Conservation (phyloP, 768 basidiomycete genomes). For the Amanita thiersii region DNA sequence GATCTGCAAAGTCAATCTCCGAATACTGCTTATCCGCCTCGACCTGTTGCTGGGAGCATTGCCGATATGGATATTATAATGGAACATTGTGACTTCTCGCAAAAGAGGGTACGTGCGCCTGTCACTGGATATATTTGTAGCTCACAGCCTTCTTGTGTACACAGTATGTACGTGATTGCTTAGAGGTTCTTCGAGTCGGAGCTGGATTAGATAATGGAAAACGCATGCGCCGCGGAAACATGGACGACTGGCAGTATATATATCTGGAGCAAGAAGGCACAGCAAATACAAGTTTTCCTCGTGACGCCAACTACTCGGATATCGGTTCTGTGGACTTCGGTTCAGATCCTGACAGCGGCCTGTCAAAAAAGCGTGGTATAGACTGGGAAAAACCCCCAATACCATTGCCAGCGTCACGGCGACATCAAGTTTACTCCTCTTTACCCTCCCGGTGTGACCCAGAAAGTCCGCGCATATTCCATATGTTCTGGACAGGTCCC, state of each 20-base stretch:
- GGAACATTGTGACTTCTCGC: conserved; percentile 89
- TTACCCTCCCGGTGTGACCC: conserved; percentile 67
- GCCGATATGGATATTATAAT: conserved; percentile 86
- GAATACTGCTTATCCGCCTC: conserved; percentile 74
- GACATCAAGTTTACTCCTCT: conserved; percentile 50
- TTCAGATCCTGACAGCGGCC: conserved; percentile 43
- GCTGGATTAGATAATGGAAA: conserved; percentile 81
- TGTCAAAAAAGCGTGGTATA: conserved; percentile 48
- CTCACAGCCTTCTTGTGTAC: not conserved
- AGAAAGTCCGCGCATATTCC: conserved; percentile 83
- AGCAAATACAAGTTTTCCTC: conserved; percentile 17
- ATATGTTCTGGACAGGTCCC: conserved; percentile 99
- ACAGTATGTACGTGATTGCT: conserved; percentile 95
- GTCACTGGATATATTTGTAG: not conserved
- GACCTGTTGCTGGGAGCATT: conserved; percentile 78
- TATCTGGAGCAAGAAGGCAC: conserved; percentile 56
- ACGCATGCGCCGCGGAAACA: conserved; percentile 62
- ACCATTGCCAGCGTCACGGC: conserved; percentile 37
- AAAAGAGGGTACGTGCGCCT: conserved; percentile 48
- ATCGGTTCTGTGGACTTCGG: conserved; percentile 16
- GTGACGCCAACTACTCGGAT: conserved; percentile 24
- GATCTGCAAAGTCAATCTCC: conserved; percentile 56
- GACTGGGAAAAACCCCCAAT: conserved; percentile 55
- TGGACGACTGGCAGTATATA: conserved; percentile 84
- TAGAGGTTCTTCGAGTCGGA: conserved; percentile 90